Percentiles rank a stretch among this genome's conserved stretches.
Evolutionary conservation across 768 basidiomycete species (phyloP).

Genomic region (Suillus fuscotomentosus): DNA sequence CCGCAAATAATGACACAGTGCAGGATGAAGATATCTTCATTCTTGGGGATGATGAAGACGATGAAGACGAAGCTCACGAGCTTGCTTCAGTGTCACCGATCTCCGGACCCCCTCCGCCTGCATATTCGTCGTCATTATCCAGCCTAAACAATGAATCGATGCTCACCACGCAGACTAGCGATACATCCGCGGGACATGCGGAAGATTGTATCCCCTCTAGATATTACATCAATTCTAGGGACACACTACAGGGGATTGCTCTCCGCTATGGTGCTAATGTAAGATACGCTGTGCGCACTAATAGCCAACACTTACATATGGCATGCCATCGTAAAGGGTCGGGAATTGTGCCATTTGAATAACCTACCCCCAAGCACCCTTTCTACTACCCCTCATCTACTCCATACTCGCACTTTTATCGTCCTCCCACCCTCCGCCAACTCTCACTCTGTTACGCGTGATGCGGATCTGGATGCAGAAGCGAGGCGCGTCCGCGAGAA

Average conservation of each 20-base stretch:
- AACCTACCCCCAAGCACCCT: constrained; percentile 63
- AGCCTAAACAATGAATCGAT: not conserved
- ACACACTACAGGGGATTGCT: constrained; percentile 66
- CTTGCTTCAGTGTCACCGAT: not conserved
- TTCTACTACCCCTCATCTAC: constrained; percentile 67
- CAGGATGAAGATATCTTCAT: constrained; percentile 65
- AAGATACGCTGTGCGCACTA: constrained; percentile 25
- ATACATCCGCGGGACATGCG: constrained; percentile 1
- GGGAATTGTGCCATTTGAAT: constrained; percentile 63
- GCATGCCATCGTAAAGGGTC: constrained; percentile 37
- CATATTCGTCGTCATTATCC: not conserved
- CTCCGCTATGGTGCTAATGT: constrained; percentile 63
- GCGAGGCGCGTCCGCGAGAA: constrained; percentile 47
- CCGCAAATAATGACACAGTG: constrained; percentile 47
- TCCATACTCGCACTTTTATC: constrained; percentile 65
- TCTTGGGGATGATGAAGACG: constrained; percentile 63
- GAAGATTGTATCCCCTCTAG: constrained; percentile 24
- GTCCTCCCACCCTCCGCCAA: constrained; percentile 45
- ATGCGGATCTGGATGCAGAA: constrained; percentile 38
- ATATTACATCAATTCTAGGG: constrained; percentile 54
- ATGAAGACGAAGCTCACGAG: constrained; percentile 37
- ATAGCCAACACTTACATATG: not conserved
- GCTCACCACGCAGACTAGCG: not conserved
- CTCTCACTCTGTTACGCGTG: constrained; percentile 28
- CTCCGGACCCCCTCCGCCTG: constrained; percentile 4